Evolutionary conservation across 2,329 filamentous ascomycete genomes (phyloP).

Genomic region (Penicillium thymicola): DNA sequence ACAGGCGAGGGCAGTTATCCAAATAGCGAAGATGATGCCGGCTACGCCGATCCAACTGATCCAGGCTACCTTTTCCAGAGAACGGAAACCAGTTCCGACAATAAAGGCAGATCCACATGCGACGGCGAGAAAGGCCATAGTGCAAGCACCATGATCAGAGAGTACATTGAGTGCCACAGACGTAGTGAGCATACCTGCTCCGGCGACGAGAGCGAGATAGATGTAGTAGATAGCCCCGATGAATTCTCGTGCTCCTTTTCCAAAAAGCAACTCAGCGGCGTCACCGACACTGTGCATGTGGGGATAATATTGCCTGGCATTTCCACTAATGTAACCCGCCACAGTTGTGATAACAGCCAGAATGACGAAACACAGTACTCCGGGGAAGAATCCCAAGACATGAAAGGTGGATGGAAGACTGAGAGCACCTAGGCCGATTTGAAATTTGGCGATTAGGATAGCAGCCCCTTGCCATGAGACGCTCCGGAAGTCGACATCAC

Average conservation of each 20-base stretch:
- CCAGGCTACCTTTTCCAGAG: neutral
- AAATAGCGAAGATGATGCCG: neutral
- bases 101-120: neutral
- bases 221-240: neutral
- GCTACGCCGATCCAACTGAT: neutral
- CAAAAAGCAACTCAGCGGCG: neutral
- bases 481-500: neutral
- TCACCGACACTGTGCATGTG: neutral
- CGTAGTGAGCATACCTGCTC: neutral
- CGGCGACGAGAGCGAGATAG: neutral
- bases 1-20: neutral
- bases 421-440: neutral
- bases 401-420: neutral
- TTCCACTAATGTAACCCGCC: neutral
- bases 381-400: neutral
- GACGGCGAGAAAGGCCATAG: neutral
- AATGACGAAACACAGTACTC: neutral
- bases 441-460: neutral
- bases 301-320: neutral
- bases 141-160: neutral
- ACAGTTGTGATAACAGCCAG: neutral
- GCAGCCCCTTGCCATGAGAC: neutral
- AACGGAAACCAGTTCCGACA: neutral
- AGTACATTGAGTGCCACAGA: neutral
- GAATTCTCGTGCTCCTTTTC: neutral